Base-by-base conservation (phyloP, 2,329 filamentous ascomycete genomes). In the Epicoccum nigrum region DNA sequence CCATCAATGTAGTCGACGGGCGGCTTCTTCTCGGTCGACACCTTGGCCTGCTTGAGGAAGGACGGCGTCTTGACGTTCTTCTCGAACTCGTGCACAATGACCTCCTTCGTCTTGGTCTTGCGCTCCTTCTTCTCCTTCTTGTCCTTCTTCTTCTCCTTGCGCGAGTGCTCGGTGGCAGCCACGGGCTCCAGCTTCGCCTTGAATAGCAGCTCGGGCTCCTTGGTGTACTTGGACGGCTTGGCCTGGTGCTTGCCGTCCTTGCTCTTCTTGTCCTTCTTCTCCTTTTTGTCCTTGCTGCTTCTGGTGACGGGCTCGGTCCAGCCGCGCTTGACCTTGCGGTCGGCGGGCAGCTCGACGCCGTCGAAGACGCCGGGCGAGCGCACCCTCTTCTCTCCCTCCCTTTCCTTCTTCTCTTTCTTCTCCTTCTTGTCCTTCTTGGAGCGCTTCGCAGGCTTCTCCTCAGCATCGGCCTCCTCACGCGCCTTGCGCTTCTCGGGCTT, bases 51-150 rank as follows among this genome's bases (percentile, higher is more conserved):
- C 69, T 90, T 90, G 51, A 97, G 74, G 68, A 96, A 97, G 4
- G 84, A 88, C 0, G 92, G 90, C 58, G 91, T 88, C 64, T 91
- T 93, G 30, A 84, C 86, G 7, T 88, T 92, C 70, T 91, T 92
- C 62, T 88, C 84, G 68, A 97, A 97, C 69, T 99, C 94, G 72
- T 97, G 92, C 3, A 97, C 82, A 4, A 90, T 78, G 1, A 87
- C 80, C 52, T 89, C 84, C 17, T 78, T 65, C 1, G 63, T 60
- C 34, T 60, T 68, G 3, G 65, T 80, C 37, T 81, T 80, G 62
- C 84, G 83, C 54, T 81, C 83, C 59, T 83, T 83, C 69, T 83
- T 84, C 60, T 83, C 85, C 60, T 80, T 80, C 56, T 79, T 78
- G n/a, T 76, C 71, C 12, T 74, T 68, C 16, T 71, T 74, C 55